Base-by-base conservation (phyloP, 1,139 yeast species). In the Citeromyces hawaiiensis region DNA sequence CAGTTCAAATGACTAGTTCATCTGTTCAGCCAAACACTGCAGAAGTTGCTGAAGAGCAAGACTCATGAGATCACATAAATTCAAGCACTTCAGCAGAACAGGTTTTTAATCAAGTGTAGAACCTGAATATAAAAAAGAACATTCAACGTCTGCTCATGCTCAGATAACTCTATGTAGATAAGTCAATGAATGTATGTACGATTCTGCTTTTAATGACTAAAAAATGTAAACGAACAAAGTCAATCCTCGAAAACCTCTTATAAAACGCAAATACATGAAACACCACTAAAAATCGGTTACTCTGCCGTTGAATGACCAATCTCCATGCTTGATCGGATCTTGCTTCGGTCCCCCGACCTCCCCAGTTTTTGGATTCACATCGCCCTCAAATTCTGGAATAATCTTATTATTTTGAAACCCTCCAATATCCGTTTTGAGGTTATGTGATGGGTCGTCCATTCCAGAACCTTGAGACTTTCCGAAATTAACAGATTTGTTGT, bases 311-410 rank as follows among this genome's bases (percentile, higher is more conserved):
- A 80, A 93, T 3, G 96, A 78, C 75, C 94, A 93, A 51, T 93
- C 99, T 36, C 88, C 91, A 54, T 86, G 94, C 50, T 78, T 76
- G 48, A 86, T 66, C 1, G 99, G 99, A 53, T 93, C 97, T 57
- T 91, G 97, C 53, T 93, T 93, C n/a, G 99, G 99, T 0, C 98
- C 99, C 35, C 96, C 96, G 27, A 80, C 67, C 59, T 93, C 99
- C 2, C 98, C 98, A 1, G 97, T 88, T 43, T 68, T 70, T 0
- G 99, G 99, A 53, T 91, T 91, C 30, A 71, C 76, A 44, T 88
- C 91, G 1, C 99, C 99, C 59, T 88, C 96, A 53, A 91, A 91
- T 51, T 93, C 99, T 1, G 96, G 95, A 41, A 86, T 79, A 4
- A 87, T 81, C 57, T 80, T 76, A 56, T 79, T 70, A 48, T 68